Conservation (phyloP, 2,329 filamentous ascomycete species). For the Exophiala phaeomuriformis region DNA sequence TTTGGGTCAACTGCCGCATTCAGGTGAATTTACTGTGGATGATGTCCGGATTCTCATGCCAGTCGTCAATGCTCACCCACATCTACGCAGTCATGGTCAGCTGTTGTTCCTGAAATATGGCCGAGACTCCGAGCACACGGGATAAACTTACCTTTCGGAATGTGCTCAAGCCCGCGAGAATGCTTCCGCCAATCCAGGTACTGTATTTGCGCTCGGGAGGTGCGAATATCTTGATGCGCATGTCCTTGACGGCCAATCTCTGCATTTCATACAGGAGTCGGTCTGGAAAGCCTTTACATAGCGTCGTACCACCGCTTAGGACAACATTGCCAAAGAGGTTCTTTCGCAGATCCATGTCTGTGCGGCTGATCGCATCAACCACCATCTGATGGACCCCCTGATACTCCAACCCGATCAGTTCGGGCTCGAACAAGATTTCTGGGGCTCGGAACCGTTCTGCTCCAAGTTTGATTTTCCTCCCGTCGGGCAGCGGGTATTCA, state of each 20-base stretch:
- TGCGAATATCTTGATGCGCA: slow-evolving; percentile 98
- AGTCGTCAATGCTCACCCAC: slow-evolving; percentile 99
- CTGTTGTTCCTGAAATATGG: slow-evolving; percentile 5
- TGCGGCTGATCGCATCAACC: slow-evolving; percentile 88
- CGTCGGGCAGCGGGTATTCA: slow-evolving; percentile 87
- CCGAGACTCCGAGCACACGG: slow-evolving; percentile 3
- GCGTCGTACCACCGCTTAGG: slow-evolving; percentile 86
- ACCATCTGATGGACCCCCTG: slow-evolving; percentile 96
- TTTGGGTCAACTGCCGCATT: slow-evolving; percentile 12
- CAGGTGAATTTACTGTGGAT: slow-evolving; percentile 97
- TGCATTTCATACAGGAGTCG: slow-evolving; percentile 87
- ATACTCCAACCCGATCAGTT: slow-evolving; percentile 94
- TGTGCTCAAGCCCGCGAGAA: slow-evolving; percentile 90
- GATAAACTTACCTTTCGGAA: slow-evolving; percentile 76
- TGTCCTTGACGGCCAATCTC: slow-evolving; percentile 90
- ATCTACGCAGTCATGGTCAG: slow-evolving; percentile 54
- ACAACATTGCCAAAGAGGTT: slow-evolving; percentile 94
- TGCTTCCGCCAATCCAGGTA: slow-evolving; percentile 98
- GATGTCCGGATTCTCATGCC: slow-evolving; percentile 98
- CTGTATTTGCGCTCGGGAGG: slow-evolving; percentile 97
- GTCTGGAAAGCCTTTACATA: slow-evolving; percentile 96
- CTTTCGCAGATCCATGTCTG: slow-evolving; percentile 92
- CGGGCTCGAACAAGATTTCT: slow-evolving; percentile 95
- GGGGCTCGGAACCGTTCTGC: slow-evolving; percentile 91
- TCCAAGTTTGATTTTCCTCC: slow-evolving; percentile 88